Evolutionary conservation across 495 filamentous ascomycete species (phyloP).

Genomic region (Tuber magnatum): DNA sequence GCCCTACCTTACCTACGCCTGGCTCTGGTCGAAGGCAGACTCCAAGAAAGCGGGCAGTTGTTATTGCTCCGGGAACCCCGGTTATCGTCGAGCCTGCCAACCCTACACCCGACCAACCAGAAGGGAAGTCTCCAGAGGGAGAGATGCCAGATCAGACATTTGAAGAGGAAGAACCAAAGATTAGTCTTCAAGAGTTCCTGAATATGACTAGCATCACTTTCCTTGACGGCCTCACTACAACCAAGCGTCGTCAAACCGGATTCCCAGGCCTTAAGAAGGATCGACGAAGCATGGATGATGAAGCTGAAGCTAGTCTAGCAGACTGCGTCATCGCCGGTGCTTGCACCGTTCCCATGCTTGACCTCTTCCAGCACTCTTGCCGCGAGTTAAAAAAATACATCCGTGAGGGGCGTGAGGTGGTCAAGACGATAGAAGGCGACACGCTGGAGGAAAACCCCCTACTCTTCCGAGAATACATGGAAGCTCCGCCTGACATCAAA

Average conservation of each 20-base stretch:
- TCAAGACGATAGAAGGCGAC: constrained; percentile 78
- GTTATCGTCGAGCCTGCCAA: constrained; percentile 4
- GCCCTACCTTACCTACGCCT: constrained; percentile 18
- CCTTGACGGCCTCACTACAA: constrained; percentile 84
- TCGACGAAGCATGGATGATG: constrained; percentile 42
- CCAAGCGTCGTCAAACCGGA: constrained; percentile 75
- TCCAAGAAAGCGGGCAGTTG: constrained; percentile 23
- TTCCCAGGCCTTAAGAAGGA: constrained; percentile 40
- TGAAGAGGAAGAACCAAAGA: constrained; percentile 50
- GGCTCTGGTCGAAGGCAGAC: constrained; percentile 18
- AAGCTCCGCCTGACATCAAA: constrained; percentile 74
- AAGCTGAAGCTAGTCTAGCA: constrained; percentile 55
- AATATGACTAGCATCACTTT: constrained; percentile 94
- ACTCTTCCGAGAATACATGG: constrained; percentile 83
- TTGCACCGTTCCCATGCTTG: constrained; percentile 85
- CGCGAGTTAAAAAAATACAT: constrained; percentile 93
- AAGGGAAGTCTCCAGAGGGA: constrained; percentile 43
- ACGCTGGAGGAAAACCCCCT: constrained; percentile 81
- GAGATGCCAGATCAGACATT: constrained; percentile 11
- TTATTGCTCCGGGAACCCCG: constrained; percentile 13
- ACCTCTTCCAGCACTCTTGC: constrained; percentile 91
- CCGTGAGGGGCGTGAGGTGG: constrained; percentile 75
- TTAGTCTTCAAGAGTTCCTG: constrained; percentile 85
- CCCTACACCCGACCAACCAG: background rate
- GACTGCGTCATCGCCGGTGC: constrained; percentile 79